Conservation (phyloP, 345 rosid species). For the Eucalyptus sp. region DNA sequence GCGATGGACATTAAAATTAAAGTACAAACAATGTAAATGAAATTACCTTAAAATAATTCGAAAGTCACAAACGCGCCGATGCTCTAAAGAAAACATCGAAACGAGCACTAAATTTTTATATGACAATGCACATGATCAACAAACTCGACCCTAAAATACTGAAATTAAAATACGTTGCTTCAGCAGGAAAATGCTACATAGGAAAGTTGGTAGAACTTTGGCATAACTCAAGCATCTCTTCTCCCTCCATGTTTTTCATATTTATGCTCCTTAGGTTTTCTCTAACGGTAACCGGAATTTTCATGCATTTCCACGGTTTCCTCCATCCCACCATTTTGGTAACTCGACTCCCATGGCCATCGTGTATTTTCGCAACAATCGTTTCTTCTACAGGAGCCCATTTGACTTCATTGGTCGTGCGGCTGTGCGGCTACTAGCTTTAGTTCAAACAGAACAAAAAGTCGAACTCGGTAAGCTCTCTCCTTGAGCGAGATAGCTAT, state of each 20-base stretch:
- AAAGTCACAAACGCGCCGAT: accelerated
- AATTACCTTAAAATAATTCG: too few species aligned
- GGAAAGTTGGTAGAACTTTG: neutral
- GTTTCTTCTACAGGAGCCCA: too few species aligned
- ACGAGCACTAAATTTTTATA: neutral
- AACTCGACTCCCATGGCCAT: too few species aligned
- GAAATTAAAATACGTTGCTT: neutral
- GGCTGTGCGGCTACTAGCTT: too few species aligned
- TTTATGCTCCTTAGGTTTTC: neutral
- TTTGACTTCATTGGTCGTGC: too few species aligned
- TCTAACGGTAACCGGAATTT: neutral
- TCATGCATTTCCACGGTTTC: too few species aligned
- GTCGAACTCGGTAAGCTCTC: too few species aligned
- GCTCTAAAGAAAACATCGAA: accelerated
- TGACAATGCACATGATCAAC: neutral
- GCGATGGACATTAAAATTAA: neutral
- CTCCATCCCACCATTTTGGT: too few species aligned
- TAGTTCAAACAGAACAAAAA: too few species aligned
- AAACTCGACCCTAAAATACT: neutral
- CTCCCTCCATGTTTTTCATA: neutral
- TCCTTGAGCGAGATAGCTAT: too few species aligned
- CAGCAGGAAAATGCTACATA: neutral
- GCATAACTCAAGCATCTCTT: neutral
- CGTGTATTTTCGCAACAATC: too few species aligned
- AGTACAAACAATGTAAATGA: neutral